Evolutionary conservation across 345 rosid genomes (phyloP), one percentile per base, ranked within the genome.

Genomic region (Sisymbrium irio): DNA sequence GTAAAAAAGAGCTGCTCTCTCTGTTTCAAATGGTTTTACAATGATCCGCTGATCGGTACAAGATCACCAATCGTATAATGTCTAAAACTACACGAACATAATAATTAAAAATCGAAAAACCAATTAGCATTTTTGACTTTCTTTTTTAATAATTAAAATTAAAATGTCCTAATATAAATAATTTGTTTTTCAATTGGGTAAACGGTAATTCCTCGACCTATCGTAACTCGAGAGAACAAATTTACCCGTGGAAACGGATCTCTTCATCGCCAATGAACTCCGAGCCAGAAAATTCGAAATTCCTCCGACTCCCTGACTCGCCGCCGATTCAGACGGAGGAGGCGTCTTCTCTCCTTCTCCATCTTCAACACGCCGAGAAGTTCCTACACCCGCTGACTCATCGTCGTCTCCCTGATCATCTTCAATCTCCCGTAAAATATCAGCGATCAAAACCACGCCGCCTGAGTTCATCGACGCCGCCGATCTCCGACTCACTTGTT

Each of bases 161-260:
- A 53, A 51, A 67, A 50, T 30, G 20, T 28, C 19, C 74, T 54
- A 62, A 13, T 35, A 28, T 7, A 7, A 37, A 66, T 35, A 2
- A 9, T 58, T 22, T 39, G 2, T 4, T 20, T 4, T 7, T 72
- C 60, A 71, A 17, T 78, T 70, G 2, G 81, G 85, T 62, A 76
- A 65, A 39, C 74, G 68, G 60, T 73, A 72, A 79, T 63, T 85
- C 71, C 77, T 80, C 41, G 76, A 65, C 50, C 40, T 83, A 36
- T 85, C 90, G 74, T 67, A 72, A 79, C 86, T 75, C 20, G 84
- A 36, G 62, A 78, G 69, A 28, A 46, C 58, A 47, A 83, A 85
- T 77, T 85, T 87, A 9, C 90, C 96, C 1, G 88, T 80, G 3
- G 95, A 88, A 65, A 78, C 50, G 1, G 89, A 82, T 87, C 85